Evolutionary conservation across 108 stramenopile genomes (phyloP).

Genomic region (Asterionellopsis glacialis): DNA sequence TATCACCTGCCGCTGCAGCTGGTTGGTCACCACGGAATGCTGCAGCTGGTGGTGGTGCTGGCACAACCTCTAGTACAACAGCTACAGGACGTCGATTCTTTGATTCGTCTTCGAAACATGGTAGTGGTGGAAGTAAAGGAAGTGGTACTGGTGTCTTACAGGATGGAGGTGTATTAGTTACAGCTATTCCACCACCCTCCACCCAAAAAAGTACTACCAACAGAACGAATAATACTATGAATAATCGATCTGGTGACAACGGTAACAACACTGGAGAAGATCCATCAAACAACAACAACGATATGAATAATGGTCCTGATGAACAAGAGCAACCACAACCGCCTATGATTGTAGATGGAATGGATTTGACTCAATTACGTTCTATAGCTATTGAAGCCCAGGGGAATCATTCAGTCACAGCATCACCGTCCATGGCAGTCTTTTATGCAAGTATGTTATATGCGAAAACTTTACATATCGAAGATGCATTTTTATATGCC

Average conservation of each 20-base stretch:
- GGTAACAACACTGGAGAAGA: neutral
- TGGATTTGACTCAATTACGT: constrained; percentile 21
- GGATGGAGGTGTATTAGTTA: neutral
- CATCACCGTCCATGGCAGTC: constrained; percentile 37
- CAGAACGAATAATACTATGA: neutral
- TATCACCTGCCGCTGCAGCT: too few relatives aligned
- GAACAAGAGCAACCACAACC: neutral
- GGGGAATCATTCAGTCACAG: neutral
- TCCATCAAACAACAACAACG: neutral
- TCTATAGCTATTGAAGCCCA: constrained; percentile 7
- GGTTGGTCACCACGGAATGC: too few relatives aligned
- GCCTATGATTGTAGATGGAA: constrained; percentile 16
- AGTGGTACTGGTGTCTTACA: too few relatives aligned
- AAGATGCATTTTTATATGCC: constrained; percentile 67
- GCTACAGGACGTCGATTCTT: too few relatives aligned
- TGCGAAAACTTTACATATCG: constrained; percentile 42
- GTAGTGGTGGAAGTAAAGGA: too few relatives aligned
- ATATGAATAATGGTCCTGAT: neutral
- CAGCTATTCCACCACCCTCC: neutral
- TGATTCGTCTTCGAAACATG: too few relatives aligned
- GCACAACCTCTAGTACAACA: too few relatives aligned
- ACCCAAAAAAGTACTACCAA: constrained; percentile 1
- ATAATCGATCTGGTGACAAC: neutral
- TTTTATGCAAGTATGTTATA: constrained; percentile 60
- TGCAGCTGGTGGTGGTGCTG: too few relatives aligned